Evolutionary conservation across 2,329 filamentous ascomycete species (phyloP), one percentile per base, ranked within the genome.

Genomic region (Ambrosiella beaveri): DNA sequence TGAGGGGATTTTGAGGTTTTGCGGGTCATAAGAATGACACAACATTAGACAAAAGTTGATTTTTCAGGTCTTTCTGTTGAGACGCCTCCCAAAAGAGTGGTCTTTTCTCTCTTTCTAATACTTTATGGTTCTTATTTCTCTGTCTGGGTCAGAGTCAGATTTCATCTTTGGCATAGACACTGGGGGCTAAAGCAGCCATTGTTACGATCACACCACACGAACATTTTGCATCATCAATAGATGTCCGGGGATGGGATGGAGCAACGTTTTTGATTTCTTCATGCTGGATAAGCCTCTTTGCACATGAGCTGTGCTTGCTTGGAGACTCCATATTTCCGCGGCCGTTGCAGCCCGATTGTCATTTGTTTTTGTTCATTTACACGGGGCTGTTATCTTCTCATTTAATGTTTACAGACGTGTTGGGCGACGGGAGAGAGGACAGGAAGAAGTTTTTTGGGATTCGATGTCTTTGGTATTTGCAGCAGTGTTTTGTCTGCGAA

Each of bases 31-130:
- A 58, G 57, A 54, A 68, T 66, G 56, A 60, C 59, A 51, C 56
- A 60, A 64, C 65, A 72, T 77, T 81, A 81, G 78, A 81, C 75
- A 80, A 80, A 81, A 80, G 75, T 76, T 76, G 77, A 78, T 79
- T 79, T 78, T 76, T 80, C 77, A 72, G 75, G 76, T 77, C 71
- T 51, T 19, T 49, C 47, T 51, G 19, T 47, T 47, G 44, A 17
- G 44, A 17, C n/a, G n/a, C 27, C 38, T 9, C 40, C 57, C 27
- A 57, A 56, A 53, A 60, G 54, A 59, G 56, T 45, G 53, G 47
- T 47, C 41, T 57, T 58, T 57, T 56, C 27, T 27, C 27, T 27
- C 27, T 27, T 27, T 27, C 27, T 27, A 27, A 27, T 27, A 27
- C 27, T 27, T 27, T 27, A 27, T 57, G 51, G 50, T 54, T 45